Conservation (phyloP, 2,329 filamentous ascomycete genomes). For the Aspergillus texensis region DNA sequence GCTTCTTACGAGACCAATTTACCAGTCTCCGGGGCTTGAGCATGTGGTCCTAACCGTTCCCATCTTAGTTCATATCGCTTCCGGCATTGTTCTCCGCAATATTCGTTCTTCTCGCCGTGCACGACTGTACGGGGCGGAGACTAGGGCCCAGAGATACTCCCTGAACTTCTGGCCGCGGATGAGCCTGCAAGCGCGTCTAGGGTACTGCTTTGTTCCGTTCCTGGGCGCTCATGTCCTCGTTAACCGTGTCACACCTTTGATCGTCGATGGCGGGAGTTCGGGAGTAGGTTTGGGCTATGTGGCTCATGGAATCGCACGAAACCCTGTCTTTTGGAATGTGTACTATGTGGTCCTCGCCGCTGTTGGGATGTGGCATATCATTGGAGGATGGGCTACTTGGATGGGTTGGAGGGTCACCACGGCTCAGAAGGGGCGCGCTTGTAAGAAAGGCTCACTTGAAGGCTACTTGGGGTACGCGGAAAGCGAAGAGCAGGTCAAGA, state of each 20-base stretch:
- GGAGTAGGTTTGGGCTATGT: slow-evolving; percentile 83
- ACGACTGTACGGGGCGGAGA: slow-evolving; percentile 72
- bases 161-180: slow-evolving; percentile 67
- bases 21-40: slow-evolving; percentile 81
- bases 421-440: slow-evolving; percentile 29
- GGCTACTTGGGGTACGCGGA: slow-evolving; percentile 46
- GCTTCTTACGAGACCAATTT: slow-evolving; percentile 86
- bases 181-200: slow-evolving; percentile 70
- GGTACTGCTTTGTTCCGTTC: slow-evolving; percentile 69
- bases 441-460: slow-evolving; percentile 34
- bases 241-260: slow-evolving; percentile 74
- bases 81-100: slow-evolving; percentile 76
- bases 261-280: slow-evolving; percentile 81
- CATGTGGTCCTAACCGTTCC: slow-evolving; percentile 78
- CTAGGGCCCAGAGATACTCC: slow-evolving; percentile 51
- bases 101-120: slow-evolving; percentile 73
- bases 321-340: slow-evolving; percentile 65
- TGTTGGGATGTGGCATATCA: slow-evolving; percentile 73
- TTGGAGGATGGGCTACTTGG: slow-evolving; percentile 87
- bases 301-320: slow-evolving; percentile 78
- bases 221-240: slow-evolving; percentile 72
- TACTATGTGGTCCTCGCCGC: slow-evolving; percentile 71
- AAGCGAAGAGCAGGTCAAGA: slow-evolving; percentile 53
- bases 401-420: slow-evolving; percentile 57
- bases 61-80: slow-evolving; percentile 72